Base-by-base conservation (phyloP, 73 alveolate species). In the Paramecium caudatum region DNA sequence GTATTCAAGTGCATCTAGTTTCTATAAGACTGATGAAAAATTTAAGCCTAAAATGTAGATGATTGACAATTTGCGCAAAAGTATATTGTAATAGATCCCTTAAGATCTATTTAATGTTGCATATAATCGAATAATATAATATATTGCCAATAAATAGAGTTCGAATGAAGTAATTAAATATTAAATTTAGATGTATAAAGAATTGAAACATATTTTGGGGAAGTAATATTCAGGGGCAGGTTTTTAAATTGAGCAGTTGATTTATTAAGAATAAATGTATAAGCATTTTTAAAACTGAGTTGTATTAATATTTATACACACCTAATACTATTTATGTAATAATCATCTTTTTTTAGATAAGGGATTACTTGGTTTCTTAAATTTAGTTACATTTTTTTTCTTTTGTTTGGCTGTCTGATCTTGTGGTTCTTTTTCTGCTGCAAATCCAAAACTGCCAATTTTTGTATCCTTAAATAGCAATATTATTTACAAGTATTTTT, bases 271-370 rank as follows among this genome's bases (percentile, higher is more conserved):
- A 43, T 16, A 68, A 34, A 32, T 68, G 34, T 34, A 34, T 34
- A 68, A 68, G 19, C 84, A 68, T 43, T 68, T 55, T 55, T 43
- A 55, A 55, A 55, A 55, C 80, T 55, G 80, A 55, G 80, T 55
- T 55, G n/a, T n/a, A n/a, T n/a, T n/a, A n/a, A n/a, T n/a, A n/a
- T n/a, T n/a, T n/a, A n/a, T n/a, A n/a, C n/a, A n/a, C n/a, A n/a
- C n/a, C n/a, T n/a, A n/a, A n/a, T n/a, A n/a, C n/a, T n/a, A n/a
- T n/a, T n/a, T n/a, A 49, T 49, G 25, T 23, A 19, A 55, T 55
- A 2, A 9, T 55, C 45, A 55, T 17, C 30, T 55, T 17, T 43
- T 55, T 55, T 55, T 55, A 27, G 80, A 27, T 55, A 23, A 10
- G 9, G 45, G 21, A 55, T 55, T 55, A 27, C 46, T 37, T 27